A percentile compares a stretch with the other conserved stretches of the same genome.
Evolutionary conservation across 129 eudicot species (phyloP).

Genomic region (Flaveria ramosissima): DNA sequence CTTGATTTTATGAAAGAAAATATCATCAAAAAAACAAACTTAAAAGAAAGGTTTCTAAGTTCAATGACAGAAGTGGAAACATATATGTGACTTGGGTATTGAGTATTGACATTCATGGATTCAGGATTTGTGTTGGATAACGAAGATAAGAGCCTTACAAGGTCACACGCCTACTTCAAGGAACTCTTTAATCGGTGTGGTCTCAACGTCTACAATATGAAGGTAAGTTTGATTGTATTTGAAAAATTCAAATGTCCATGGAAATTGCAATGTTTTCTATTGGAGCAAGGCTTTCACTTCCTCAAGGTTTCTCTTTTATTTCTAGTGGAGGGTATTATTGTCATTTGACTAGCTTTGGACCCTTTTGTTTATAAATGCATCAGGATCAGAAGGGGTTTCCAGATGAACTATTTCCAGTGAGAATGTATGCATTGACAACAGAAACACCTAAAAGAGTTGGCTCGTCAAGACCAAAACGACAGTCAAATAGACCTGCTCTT

Average conservation of each 20-base stretch:
- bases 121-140: slow-evolving; percentile 91
- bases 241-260: background rate
- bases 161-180: slow-evolving; percentile 90
- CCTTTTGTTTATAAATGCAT: background rate
- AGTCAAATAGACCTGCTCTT: slow-evolving; percentile 57
- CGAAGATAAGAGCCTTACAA: slow-evolving; percentile 86
- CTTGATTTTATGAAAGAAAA: background rate
- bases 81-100: background rate
- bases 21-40: background rate
- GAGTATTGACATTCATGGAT: slow-evolving; percentile 10
- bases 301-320: background rate
- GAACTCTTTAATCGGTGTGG: slow-evolving; percentile 81
- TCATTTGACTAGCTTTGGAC: background rate
- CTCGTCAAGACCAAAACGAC: slow-evolving; percentile 50
- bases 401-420: slow-evolving; percentile 72
- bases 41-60: background rate
- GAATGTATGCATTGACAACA: slow-evolving; percentile 85
- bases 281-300: background rate
- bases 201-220: slow-evolving; percentile 55
- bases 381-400: slow-evolving; percentile 94
- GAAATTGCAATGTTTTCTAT: background rate
- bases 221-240: slow-evolving; percentile 45
- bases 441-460: slow-evolving; percentile 56
- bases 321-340: background rate
- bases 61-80: background rate